These are phyloP conservation scores for Pythium folliculosum DNA, from an alignment of 352 stramenopile genomes.

Conservation along the genomic window DNA sequence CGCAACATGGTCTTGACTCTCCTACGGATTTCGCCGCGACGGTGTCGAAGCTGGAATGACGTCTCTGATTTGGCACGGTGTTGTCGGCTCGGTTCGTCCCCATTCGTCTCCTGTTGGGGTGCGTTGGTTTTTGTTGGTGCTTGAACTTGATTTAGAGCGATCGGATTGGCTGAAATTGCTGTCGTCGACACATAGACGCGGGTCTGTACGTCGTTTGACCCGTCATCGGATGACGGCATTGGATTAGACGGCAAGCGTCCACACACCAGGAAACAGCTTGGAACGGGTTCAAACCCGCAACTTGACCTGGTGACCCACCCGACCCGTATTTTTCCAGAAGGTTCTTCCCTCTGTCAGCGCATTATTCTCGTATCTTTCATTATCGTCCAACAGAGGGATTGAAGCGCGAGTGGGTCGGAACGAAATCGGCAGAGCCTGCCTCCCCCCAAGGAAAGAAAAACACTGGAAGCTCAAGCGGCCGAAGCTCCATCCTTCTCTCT, in stretches of 20 bases:
- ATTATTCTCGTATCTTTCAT: conserved; percentile 14
- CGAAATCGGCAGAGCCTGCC: conserved; percentile 11
- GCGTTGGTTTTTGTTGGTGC: neutral
- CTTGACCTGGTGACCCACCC: neutral
- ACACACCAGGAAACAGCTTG: neutral
- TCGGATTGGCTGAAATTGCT: conserved; percentile 14
- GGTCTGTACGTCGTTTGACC: conserved; percentile 10
- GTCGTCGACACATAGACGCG: conserved; percentile 18
- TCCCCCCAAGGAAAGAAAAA: conserved; percentile 12
- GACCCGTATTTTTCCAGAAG: conserved; percentile 23
- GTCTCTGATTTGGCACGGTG: neutral
- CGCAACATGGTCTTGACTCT: conserved; percentile 24
- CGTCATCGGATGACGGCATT: conserved; percentile 11
- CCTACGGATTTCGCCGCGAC: neutral
- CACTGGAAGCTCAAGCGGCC: conserved; percentile 6
- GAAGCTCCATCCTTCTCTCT: conserved; percentile 12
- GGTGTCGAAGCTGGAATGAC: conserved; percentile 17
- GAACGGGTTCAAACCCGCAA: neutral
- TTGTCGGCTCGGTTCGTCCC: neutral
- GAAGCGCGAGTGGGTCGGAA: conserved; percentile 11
- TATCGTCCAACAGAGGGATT: conserved; percentile 27
- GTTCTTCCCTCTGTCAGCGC: conserved; percentile 18
- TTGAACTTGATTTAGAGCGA: conserved; percentile 30
- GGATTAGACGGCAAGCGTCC: conserved; percentile 24
- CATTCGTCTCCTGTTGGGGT: conserved; percentile 16